Evolutionary conservation across 805 yeast genomes (phyloP).

Genomic region (Hemisphaericaspora nanyangensis): DNA sequence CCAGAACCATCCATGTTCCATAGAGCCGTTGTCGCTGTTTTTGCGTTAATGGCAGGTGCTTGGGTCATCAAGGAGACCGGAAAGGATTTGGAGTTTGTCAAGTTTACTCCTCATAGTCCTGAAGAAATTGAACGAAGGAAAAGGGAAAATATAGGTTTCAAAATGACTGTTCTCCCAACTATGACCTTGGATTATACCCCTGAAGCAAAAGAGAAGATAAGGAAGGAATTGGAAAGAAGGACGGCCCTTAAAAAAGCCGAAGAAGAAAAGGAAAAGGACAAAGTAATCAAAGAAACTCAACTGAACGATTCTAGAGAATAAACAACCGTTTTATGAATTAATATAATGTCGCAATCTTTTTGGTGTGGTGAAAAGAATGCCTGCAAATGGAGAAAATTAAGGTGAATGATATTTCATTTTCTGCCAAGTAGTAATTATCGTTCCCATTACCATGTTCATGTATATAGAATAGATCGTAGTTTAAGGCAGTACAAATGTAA

Average conservation of each 20-base stretch:
- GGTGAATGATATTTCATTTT: too few species aligned
- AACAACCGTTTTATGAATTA: too few species aligned
- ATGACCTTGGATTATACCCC: slow-evolving; percentile 40
- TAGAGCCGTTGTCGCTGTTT: slow-evolving; percentile 31
- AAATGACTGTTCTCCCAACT: slow-evolving; percentile 28
- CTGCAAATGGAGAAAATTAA: too few species aligned
- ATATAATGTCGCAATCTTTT: too few species aligned
- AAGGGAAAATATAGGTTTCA: slow-evolving; percentile 26
- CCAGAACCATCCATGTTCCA: slow-evolving; percentile 34
- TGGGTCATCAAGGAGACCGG: slow-evolving; percentile 31
- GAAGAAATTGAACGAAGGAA: slow-evolving; percentile 38
- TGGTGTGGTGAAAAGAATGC: background rate
- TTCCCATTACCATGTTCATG: too few species aligned
- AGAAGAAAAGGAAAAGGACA: slow-evolving; percentile 1
- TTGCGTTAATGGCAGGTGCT: slow-evolving; percentile 32
- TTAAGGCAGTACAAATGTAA: too few species aligned
- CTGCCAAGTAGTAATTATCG: too few species aligned
- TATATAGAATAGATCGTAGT: too few species aligned
- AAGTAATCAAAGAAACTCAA: background rate
- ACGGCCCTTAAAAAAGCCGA: background rate
- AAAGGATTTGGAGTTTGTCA: slow-evolving; percentile 37
- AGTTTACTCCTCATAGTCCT: slow-evolving; percentile 33
- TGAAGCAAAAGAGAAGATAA: slow-evolving; percentile 36
- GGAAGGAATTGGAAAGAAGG: slow-evolving; percentile 14
- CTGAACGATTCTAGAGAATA: too few species aligned